phyloP scores from a whole-genome alignment of 148 eudicot species.

The Rhododendron ovatum region DNA sequence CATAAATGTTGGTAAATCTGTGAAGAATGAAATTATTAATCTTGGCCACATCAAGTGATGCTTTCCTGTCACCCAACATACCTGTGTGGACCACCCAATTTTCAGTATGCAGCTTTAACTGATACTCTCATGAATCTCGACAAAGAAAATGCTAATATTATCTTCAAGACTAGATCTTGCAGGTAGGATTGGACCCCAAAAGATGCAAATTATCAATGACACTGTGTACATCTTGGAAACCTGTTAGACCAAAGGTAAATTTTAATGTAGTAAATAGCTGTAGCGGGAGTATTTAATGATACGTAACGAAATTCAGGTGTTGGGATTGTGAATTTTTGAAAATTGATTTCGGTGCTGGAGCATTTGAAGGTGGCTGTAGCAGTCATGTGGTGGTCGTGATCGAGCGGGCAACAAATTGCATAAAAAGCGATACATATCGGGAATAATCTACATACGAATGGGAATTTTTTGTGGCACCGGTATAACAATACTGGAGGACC shows the following conservation, averaged over 20 bases:
- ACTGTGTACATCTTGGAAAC: neutral
- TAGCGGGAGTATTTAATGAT: neutral
- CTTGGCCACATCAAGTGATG: conserved; percentile 2
- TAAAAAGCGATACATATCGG: too few relatives aligned
- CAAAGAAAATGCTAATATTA: neutral
- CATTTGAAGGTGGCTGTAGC: too few relatives aligned
- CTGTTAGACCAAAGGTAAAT: neutral
- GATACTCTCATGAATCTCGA: neutral
- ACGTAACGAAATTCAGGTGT: neutral
- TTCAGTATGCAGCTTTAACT: neutral
- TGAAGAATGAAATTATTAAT: neutral
- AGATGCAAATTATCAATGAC: neutral
- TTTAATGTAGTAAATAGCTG: too few relatives aligned
- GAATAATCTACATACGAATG: too few relatives aligned
- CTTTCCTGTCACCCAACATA: neutral
- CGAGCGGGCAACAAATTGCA: too few relatives aligned
- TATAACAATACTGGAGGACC: too few relatives aligned
- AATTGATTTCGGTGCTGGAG: too few relatives aligned
- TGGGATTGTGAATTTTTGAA: too few relatives aligned
- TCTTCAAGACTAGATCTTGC: neutral
- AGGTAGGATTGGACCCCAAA: neutral
- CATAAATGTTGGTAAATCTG: neutral
- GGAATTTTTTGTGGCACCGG: too few relatives aligned
- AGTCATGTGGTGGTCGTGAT: too few relatives aligned
- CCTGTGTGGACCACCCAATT: conserved; percentile 2